Percentiles rank a stretch among this genome's conserved stretches.
Conservation (phyloP, 2,329 filamentous ascomycete genomes). For the Aspergillus melleus region DNA sequence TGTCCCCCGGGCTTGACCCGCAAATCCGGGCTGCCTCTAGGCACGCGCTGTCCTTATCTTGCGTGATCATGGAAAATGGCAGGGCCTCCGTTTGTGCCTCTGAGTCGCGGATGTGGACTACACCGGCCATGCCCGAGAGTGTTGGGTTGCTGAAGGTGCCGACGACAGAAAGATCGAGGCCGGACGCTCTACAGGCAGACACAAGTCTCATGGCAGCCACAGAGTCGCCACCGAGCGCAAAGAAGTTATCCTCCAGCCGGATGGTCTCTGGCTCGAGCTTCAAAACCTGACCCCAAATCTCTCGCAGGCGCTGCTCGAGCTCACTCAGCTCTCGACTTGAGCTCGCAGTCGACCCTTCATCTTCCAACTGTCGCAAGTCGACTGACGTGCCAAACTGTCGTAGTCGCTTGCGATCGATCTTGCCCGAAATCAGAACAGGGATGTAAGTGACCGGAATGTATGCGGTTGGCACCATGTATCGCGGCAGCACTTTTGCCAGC, state of each 20-base stretch:
- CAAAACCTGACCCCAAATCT: conserved; percentile 36
- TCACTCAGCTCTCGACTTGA: conserved; percentile 30
- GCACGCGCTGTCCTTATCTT: conserved; percentile 31
- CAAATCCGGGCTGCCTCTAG: conserved; percentile 40
- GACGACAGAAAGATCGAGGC: conserved; percentile 36
- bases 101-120: conserved; percentile 29
- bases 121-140: conserved; percentile 45
- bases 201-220: conserved; percentile 37
- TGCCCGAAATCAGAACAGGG: conserved; percentile 46
- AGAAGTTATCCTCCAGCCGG: conserved; percentile 38
- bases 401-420: conserved; percentile 44
- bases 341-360: conserved; percentile 18
- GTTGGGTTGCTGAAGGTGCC: conserved; percentile 37
- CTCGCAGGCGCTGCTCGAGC: conserved; percentile 32
- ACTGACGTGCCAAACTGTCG: conserved; percentile 35
- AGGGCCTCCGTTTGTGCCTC: conserved; percentile 25
- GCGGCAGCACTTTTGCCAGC: conserved; percentile 28
- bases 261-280: conserved; percentile 36
- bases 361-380: conserved; percentile 31
- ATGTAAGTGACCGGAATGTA: conserved; percentile 47
- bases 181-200: conserved; percentile 29
- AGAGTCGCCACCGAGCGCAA: conserved; percentile 37
- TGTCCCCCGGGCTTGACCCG: conserved; percentile 22
- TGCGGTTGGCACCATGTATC: conserved; percentile 40
- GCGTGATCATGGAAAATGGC: conserved; percentile 36